Evolutionary conservation across 73 alveolate species (phyloP).

Genomic region (Tetrahymena malaccensis): DNA sequence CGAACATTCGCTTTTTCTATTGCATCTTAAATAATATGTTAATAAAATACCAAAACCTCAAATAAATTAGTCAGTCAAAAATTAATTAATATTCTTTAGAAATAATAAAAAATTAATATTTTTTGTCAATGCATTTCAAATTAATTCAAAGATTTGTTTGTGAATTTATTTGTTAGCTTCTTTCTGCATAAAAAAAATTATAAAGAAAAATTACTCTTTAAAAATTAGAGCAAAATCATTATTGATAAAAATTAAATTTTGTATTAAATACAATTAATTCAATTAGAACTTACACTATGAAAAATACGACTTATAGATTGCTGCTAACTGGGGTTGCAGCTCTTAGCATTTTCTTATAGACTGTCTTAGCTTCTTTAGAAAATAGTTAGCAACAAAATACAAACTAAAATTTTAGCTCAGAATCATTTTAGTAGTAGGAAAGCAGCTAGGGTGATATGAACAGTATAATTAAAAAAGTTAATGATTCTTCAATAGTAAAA

Average conservation of each 20-base stretch:
- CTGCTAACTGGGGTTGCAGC: not conserved
- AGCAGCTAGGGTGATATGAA: not conserved
- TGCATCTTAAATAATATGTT: not conserved
- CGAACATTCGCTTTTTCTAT: not conserved
- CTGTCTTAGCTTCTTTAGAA: not conserved
- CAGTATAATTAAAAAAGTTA: not conserved
- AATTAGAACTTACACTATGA: not conserved
- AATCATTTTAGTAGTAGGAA: not conserved
- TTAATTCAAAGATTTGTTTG: not conserved
- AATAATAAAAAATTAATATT: too few relatives aligned
- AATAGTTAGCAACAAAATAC: not conserved
- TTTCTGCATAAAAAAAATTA: too few relatives aligned
- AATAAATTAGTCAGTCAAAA: not conserved
- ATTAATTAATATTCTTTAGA: not conserved
- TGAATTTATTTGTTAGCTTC: not conserved
- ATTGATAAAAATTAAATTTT: too few relatives aligned
- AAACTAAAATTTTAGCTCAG: not conserved
- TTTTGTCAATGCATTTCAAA: too few relatives aligned
- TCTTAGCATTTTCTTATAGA: not conserved
- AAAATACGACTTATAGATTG: not conserved
- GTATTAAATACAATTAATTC: not conserved
- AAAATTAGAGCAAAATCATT: not conserved
- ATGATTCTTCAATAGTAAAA: not conserved
- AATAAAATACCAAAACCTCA: not conserved
- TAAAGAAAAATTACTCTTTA: not conserved